A percentile compares a stretch with the other conserved stretches of the same genome.
Conservation (phyloP, 352 stramenopile species). For the Phytophthora citrophthora region DNA sequence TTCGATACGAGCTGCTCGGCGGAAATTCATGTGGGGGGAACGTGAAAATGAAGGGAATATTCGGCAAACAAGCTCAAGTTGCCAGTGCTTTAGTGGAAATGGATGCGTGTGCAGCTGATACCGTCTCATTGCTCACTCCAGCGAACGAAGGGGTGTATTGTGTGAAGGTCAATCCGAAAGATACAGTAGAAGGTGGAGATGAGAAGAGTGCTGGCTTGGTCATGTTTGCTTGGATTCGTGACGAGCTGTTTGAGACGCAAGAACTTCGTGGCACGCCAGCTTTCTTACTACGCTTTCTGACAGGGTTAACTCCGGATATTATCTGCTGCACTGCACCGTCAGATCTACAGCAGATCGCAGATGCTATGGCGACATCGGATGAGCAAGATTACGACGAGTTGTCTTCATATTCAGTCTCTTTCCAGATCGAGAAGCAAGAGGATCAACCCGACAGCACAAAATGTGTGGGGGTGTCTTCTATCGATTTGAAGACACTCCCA, state of each 20-base stretch:
- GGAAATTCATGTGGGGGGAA: conserved; percentile 3
- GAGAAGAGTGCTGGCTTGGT: conserved; percentile 32
- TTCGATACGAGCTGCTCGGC: conserved; percentile 54
- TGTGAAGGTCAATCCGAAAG: conserved; percentile 19
- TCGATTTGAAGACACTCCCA: conserved; percentile 26
- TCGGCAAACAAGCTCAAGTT: conserved; percentile 68
- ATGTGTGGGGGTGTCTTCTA: conserved; percentile 33
- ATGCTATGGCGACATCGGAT: conserved; percentile 9
- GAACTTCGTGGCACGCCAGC: conserved; percentile 58
- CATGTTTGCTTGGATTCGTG: conserved; percentile 70
- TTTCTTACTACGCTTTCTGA: conserved; percentile 68
- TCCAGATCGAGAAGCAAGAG: conserved; percentile 61
- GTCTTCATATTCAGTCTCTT: conserved; percentile 38
- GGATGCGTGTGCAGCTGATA: conserved; percentile 41
- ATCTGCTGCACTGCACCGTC: conserved; percentile 33
- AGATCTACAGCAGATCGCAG: conserved; percentile 29
- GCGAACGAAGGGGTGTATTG: conserved; percentile 67
- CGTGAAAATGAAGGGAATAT: conserved; percentile 49
- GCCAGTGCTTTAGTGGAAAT: conserved; percentile 42
- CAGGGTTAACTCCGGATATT: conserved; percentile 36
- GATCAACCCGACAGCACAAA: conserved; percentile 47
- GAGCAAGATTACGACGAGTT: conserved; percentile 26
- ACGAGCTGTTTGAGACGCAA: conserved; percentile 49
- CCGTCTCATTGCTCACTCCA: conserved; percentile 29
- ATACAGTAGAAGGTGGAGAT: not conserved